Base-by-base conservation (phyloP, 306 rosid species). In the Acmispon strigosus region DNA sequence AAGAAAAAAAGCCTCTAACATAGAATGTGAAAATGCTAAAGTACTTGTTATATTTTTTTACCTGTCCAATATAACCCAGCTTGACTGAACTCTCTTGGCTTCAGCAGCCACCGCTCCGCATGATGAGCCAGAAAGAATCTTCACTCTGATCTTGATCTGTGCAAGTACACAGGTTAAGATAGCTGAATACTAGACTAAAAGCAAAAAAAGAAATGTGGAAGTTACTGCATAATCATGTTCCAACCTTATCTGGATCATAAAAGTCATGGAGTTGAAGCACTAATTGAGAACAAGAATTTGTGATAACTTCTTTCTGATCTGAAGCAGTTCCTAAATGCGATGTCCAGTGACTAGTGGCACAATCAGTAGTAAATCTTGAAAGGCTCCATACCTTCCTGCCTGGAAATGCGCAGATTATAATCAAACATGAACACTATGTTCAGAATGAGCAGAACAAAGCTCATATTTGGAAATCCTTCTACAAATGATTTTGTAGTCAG, bases 51-150 rank as follows among this genome's bases (percentile, higher is more conserved):
- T 77, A 64, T 83, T 16, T 62, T 62, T 81, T 83, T 90, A 94
- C 99, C 74, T 91, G 56, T 94, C 99, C 85, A 94, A 78, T 66
- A 94, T 86, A 74, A 94, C 91, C 99, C 99, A 94, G 85, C 87
- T 94, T 83, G 99, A 83, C 54, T 84, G 85, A 41, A 83, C 90
- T 86, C 80, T 94, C 87, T 84, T 87, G 70, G 97, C 95, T 81
- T 94, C 97, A 14, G 88, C 82, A 56, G 92, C 96, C 77, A 94
- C 99, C 0, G 59, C 84, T 73, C 97, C 99, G 50, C 75, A 74
- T 36, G 55, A 78, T 9, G 80, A 77, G 66, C 85, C 77, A 3
- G 90, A 83, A 64, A 91, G 76, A 57, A 86, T 83, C 88, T 89
- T 94, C 68, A 89, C 80, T 77, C 99, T 89, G 74, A 94, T 80